Base-by-base conservation (phyloP, 805 yeast genomes). In the Ogataea corticis region DNA sequence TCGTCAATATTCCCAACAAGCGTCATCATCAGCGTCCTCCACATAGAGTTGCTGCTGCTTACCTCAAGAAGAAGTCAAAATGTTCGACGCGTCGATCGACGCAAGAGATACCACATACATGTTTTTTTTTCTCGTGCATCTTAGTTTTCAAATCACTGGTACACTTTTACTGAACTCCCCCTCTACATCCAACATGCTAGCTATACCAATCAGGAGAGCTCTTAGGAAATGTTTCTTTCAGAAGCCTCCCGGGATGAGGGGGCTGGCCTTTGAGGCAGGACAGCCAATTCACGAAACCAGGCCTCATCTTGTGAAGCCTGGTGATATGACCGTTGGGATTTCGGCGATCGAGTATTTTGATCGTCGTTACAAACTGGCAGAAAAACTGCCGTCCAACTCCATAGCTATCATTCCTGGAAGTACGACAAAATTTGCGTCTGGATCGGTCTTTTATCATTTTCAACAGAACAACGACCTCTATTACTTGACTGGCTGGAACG, bases 401-500 rank as follows among this genome's bases (percentile, higher is more conserved):
- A 66, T 86, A 21, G 91, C 92, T 0, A 79, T 94, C 17, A 63
- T 91, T 7, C 80, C 85, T 1, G 96, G 97, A 0, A 77, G 77
- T 57, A 72, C 76, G 31, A 71, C 85, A 9, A 87, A 87, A 61
- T 89, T 72, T 65, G 87, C 96, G 9, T 83, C 97, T 0, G 96
- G 96, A 0, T 80, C 92, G 9, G 98, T 92, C 1, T 94, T 94
- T 58, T 83, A 91, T 61, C 85, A 86, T 31, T 94, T 94, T 61
- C 95, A 92, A 60, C 99, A 94, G 67, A 85, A 91, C 61, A 92
- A 87, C 43, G 90, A 94, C 61, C 71, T 94, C 16, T 91, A 70
- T 66, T 92, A 92, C 63, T 66, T 92, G 48, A 85, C 96, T 1
- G 98, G 98, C 3, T 90, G 95, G 88, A 76, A 87, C 49, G 97